These are phyloP conservation scores for Mortierella sp. DNA, from an alignment of 371 early-diverging fungal species.

Conservation along the genomic window DNA sequence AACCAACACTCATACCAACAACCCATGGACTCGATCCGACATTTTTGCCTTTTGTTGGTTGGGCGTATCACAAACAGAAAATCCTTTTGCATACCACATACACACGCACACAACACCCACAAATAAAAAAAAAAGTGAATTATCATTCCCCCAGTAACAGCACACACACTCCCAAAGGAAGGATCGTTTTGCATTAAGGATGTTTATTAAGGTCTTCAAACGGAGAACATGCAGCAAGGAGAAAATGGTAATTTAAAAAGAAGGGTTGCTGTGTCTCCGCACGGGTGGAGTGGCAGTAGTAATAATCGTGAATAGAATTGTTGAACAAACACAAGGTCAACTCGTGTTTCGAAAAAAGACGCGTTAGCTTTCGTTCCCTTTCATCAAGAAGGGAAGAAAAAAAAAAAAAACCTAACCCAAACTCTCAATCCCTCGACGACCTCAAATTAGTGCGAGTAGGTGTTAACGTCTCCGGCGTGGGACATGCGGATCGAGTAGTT, in stretches of 20 bases:
- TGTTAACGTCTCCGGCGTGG: conserved; percentile 27
- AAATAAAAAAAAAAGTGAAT: neutral
- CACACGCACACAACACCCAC: neutral
- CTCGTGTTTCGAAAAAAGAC: neutral
- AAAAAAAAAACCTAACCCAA: neutral
- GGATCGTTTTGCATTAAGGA: neutral
- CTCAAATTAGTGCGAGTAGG: conserved; percentile 59
- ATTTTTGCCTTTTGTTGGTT: neutral
- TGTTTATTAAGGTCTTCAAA: neutral
- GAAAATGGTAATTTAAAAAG: neutral
- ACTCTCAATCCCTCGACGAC: conserved; percentile 12
- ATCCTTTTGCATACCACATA: neutral
- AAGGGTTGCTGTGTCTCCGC: neutral
- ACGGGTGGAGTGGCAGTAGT: neutral
- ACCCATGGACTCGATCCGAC: neutral
- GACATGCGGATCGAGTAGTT: conserved; percentile 49
- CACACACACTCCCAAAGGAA: too few species aligned
- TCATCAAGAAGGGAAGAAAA: neutral
- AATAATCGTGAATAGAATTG: neutral
- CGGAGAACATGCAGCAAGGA: neutral
- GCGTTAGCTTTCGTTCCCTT: neutral
- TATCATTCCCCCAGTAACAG: neutral
- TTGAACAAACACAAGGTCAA: conserved; percentile 1
- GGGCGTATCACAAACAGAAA: neutral
- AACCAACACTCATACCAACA: conserved; percentile 6